phyloP scores from a whole-genome alignment of 176 grass and related monocot species.

The Oryza officinalis region DNA sequence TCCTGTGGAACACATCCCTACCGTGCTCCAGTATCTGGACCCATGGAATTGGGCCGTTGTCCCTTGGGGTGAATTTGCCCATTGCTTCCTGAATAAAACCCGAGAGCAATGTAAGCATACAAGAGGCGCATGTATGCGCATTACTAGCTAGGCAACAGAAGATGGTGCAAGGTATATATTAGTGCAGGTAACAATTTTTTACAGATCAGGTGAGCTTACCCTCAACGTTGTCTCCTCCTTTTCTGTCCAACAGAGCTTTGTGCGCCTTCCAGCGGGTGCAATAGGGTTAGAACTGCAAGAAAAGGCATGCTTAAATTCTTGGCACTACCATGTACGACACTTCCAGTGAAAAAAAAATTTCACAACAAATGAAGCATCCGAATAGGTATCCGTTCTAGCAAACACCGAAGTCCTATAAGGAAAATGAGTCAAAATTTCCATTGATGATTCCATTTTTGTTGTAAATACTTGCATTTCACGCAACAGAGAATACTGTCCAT shows the following conservation, averaged over 20 bases:
- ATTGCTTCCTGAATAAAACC: conserved; percentile 56
- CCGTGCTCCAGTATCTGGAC: conserved; percentile 46
- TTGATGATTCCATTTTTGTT: not conserved
- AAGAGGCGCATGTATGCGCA: not conserved
- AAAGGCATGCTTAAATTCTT: conserved; percentile 33
- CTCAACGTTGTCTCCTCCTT: conserved; percentile 57
- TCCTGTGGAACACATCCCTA: conserved; percentile 46
- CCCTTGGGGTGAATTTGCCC: conserved; percentile 24
- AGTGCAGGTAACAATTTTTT: not conserved
- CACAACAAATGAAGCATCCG: not conserved
- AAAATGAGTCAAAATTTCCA: not conserved
- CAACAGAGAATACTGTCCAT: not conserved
- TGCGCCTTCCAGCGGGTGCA: conserved; percentile 40
- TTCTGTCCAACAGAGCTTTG: conserved; percentile 48
- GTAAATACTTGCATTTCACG: not conserved
- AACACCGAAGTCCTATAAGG: not conserved
- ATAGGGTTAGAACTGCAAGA: conserved; percentile 60
- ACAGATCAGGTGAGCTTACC: conserved; percentile 39
- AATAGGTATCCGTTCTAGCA: not conserved
- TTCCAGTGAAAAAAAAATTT: not conserved
- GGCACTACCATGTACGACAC: not conserved
- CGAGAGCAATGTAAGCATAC: conserved; percentile 29
- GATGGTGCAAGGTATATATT: too few relatives aligned
- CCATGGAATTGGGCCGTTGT: conserved; percentile 48
- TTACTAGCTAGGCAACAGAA: not conserved